phyloP scores from a whole-genome alignment of 257 asterid species.

The Anisodus acutangulus region DNA sequence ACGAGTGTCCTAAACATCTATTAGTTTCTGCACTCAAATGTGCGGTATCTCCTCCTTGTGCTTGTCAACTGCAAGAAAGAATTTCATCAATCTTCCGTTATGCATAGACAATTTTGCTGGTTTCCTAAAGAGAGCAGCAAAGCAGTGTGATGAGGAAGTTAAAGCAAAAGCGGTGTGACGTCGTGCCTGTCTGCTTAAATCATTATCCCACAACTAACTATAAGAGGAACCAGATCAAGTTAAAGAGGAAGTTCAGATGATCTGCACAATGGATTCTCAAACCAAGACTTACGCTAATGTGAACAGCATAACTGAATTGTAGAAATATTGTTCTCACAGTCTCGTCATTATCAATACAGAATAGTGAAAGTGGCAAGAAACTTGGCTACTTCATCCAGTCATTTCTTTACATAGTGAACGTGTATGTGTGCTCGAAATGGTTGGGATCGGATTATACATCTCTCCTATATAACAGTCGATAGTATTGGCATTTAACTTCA shows the following conservation, averaged over 20 bases:
- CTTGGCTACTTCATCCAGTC: background rate
- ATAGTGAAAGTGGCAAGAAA: slow-evolving; percentile 1
- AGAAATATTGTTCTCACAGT: background rate
- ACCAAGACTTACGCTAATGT: background rate
- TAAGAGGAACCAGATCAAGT: background rate
- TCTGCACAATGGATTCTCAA: background rate
- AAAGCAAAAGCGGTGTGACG: too few species aligned
- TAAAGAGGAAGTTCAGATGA: slow-evolving; percentile 1
- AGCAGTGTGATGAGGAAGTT: background rate
- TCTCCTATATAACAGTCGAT: background rate
- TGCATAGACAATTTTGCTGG: background rate
- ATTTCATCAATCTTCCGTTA: background rate
- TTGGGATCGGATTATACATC: background rate
- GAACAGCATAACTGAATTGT: background rate
- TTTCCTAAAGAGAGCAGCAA: background rate
- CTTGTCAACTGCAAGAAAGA: background rate
- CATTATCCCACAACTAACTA: background rate
- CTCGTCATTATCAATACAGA: background rate
- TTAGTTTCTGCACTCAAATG: background rate
- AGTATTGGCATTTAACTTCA: background rate
- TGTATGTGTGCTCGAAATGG: background rate
- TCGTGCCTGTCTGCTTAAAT: too few species aligned
- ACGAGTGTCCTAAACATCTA: background rate
- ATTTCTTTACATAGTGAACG: slow-evolving; percentile 14
- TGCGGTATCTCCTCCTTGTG: background rate